These are phyloP conservation scores for Colletotrichum gigasporum DNA, from an alignment of 2,329 filamentous ascomycete genomes.

Conservation along the genomic window DNA sequence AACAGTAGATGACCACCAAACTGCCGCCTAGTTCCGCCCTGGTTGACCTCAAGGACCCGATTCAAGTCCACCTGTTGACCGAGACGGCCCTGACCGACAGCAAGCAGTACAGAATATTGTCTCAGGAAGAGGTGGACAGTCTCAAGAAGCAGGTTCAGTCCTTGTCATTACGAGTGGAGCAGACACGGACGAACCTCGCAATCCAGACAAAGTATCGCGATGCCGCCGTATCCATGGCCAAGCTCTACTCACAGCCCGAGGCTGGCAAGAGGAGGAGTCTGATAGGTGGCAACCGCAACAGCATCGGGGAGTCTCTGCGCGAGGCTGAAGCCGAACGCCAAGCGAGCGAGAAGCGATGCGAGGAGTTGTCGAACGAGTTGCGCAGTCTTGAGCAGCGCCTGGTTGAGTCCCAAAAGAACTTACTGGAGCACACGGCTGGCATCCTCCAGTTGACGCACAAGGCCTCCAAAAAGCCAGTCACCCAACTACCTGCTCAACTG, in stretches of 20 bases:
- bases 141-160: conserved; percentile 87
- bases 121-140: conserved; percentile 89
- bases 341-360: conserved; percentile 81
- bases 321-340: conserved; percentile 79
- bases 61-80: conserved; percentile 90
- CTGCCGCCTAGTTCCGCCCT: conserved; percentile 64
- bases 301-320: conserved; percentile 59
- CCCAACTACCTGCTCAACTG: conserved; percentile 44
- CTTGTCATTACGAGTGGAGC: conserved; percentile 80
- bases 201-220: conserved; percentile 95
- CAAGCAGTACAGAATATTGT: conserved; percentile 83
- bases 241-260: conserved; percentile 74
- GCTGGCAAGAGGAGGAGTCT: conserved; percentile 58
- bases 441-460: conserved; percentile 92
- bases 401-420: conserved; percentile 76
- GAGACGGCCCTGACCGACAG: conserved; percentile 94
- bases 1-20: conserved; percentile 57
- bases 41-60: conserved; percentile 73
- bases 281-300: conserved; percentile 57
- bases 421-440: conserved; percentile 91
- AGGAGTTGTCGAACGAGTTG: conserved; percentile 83
- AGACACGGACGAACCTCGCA: conserved; percentile 82
- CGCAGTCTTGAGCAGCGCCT: conserved; percentile 81
- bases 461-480: conserved; percentile 65
- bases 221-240: conserved; percentile 86